Evolutionary conservation across 2,329 filamentous ascomycete species (phyloP).

Genomic region (Penicillium paneum): DNA sequence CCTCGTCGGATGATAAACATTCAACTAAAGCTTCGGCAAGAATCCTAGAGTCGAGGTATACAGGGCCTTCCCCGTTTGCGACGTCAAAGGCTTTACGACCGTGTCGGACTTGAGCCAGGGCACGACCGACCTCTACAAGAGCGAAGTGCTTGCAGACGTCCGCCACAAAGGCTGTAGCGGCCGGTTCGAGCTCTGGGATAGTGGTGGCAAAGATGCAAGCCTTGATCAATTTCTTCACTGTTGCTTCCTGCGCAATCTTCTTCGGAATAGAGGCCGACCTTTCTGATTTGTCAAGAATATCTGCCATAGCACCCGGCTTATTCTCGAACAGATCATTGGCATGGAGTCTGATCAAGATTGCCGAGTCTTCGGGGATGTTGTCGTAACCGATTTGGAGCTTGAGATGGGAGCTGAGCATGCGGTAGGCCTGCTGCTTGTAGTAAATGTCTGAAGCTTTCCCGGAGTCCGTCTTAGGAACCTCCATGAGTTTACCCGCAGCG

Average conservation of each 20-base stretch:
- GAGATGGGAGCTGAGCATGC: conserved; percentile 80
- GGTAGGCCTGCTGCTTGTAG: conserved; percentile 91
- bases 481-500: conserved; percentile 83
- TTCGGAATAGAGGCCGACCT: conserved; percentile 80
- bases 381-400: conserved; percentile 89
- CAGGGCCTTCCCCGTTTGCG: conserved; percentile 76
- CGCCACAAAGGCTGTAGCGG: conserved; percentile 70
- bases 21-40: conserved; percentile 88
- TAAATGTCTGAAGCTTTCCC: conserved; percentile 68
- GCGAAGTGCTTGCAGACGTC: conserved; percentile 88
- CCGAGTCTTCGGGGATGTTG: conserved; percentile 82
- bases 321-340: conserved; percentile 76
- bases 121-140: conserved; percentile 80
- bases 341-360: conserved; percentile 78
- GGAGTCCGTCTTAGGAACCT: conserved; percentile 63
- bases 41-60: conserved; percentile 81
- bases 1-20: conserved; percentile 80
- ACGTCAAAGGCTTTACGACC: conserved; percentile 77
- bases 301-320: conserved; percentile 68
- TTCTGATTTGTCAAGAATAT: conserved; percentile 70
- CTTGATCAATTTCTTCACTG: conserved; percentile 82
- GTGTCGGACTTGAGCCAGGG: conserved; percentile 77
- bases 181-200: conserved; percentile 72
- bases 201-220: conserved; percentile 83
- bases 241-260: conserved; percentile 77